Base-by-base conservation (phyloP, 2,329 filamentous ascomycete species). In the Phoma sp. region DNA sequence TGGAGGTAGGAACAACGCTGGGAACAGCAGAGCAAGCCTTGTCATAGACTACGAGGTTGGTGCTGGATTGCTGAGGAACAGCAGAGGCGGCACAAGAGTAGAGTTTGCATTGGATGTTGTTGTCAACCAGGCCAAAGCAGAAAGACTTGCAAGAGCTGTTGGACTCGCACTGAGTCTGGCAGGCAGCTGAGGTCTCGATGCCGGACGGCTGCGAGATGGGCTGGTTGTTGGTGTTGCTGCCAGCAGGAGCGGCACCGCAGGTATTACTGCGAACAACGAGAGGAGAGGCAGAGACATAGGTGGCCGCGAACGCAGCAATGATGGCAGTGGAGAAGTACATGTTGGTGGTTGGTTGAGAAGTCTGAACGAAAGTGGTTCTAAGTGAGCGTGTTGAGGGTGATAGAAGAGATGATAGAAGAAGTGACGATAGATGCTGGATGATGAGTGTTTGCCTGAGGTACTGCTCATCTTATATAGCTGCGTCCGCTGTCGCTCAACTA, bases 41-140 rank as follows among this genome's bases (percentile, higher is more conserved):
- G 40, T 61, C 59, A 46, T 51, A 61, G 15, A 47, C 56, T 26
- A 59, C 47, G 10, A 61, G 34, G 32, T 61, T 61, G 25, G 45
- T 25, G 49, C 45, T 51, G 21, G 46, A 39, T 42, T 61, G 56
- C 4, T 10, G 40, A 4, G 59, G 59, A 15, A 61, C 46, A 17
- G 47, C 29, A 12, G 52, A 26, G 2, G 58, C 58, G 7, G 55
- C 14, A 25, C 46, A 42, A 14, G 47, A 43, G 53, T 50, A 61
- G 5, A 61, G 59, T 46, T 57, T 49, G 53, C 59, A 61, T 30
- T 61, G 52, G 39, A 61, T 53, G 18, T 46, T 20, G 47, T 48
- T 56, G 49, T 61, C 59, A 25, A 61, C 49, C 42, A 61, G 37
- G 46, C 59, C 59, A 33, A 61, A 61, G 53, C 46, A 29, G 40